Evolutionary conservation across 1,284 basidiomycete species (phyloP).

Genomic region (Golubevia sp.): DNA sequence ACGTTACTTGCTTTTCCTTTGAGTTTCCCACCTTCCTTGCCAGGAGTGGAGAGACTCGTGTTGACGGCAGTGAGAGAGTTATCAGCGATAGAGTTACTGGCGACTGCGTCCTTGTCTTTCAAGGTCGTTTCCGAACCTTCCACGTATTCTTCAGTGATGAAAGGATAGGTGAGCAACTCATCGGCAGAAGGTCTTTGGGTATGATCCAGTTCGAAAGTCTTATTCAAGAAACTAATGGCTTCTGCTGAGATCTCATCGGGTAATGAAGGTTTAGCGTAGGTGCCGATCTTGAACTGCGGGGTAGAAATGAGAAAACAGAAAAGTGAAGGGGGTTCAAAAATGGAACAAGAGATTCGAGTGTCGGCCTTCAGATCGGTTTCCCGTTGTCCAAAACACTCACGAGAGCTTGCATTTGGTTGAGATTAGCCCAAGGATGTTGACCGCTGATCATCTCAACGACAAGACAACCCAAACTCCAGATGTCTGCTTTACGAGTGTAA

Average conservation of each 20-base stretch:
- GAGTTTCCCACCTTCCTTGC: background rate
- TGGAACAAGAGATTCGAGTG: too few species aligned
- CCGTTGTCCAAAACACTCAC: too few species aligned
- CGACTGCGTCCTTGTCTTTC: background rate
- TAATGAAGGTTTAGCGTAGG: conserved; percentile 28
- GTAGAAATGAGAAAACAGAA: background rate
- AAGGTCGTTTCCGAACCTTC: background rate
- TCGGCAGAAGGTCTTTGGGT: conserved; percentile 41
- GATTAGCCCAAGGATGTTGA: conserved; percentile 92
- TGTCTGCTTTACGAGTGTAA: conserved; percentile 93
- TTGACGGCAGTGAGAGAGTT: background rate
- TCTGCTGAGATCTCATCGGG: conserved; percentile 50
- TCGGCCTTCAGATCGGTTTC: too few species aligned
- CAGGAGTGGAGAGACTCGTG: background rate
- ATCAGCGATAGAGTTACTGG: background rate
- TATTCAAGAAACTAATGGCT: conserved; percentile 41
- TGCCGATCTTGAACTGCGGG: conserved; percentile 53
- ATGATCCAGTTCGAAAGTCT: conserved; percentile 52
- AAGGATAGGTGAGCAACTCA: conserved; percentile 42
- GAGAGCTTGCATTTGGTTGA: conserved; percentile 89
- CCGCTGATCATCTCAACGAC: conserved; percentile 99
- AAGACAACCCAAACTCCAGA: conserved; percentile 96
- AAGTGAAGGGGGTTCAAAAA: conserved; percentile 18
- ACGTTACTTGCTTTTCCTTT: conserved; percentile 1
- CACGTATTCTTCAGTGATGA: conserved; percentile 25